These are phyloP conservation scores for Eucalyptus urophylla DNA, from an alignment of 345 rosid genomes.

Conservation along the genomic window DNA sequence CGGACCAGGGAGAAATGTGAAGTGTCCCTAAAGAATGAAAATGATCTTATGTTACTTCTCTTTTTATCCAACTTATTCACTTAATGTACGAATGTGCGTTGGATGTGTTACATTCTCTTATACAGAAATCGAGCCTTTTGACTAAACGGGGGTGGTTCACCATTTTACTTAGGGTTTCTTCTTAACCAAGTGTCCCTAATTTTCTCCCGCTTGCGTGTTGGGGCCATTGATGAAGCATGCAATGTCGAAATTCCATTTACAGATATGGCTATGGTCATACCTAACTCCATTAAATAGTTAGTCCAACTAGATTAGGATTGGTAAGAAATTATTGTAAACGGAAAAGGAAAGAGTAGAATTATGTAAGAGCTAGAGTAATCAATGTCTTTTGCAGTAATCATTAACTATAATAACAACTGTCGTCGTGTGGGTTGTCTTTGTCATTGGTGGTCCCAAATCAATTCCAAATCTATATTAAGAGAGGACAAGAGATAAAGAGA, in stretches of 20 bases:
- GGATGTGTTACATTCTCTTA: not conserved
- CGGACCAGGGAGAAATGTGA: constrained; percentile 86
- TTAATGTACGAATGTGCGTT: not conserved
- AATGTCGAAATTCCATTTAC: not conserved
- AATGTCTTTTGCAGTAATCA: not conserved
- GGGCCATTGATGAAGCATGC: not conserved
- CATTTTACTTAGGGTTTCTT: not conserved
- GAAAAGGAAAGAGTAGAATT: not conserved
- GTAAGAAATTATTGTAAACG: not conserved
- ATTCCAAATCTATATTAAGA: not conserved
- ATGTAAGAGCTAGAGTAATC: not conserved
- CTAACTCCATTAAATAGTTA: not conserved
- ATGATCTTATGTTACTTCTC: not conserved
- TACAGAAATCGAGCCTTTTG: not conserved
- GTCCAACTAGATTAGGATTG: not conserved
- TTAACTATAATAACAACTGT: not conserved
- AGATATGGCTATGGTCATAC: not conserved
- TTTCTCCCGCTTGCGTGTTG: not conserved
- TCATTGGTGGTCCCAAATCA: not conserved
- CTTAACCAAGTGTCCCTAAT: not conserved
- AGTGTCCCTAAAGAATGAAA: constrained; percentile 42
- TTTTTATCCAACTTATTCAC: not conserved
- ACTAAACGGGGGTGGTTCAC: not conserved
- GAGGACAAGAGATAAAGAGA: not conserved
- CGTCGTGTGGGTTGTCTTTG: not conserved